Conservation (phyloP, 225 moss, liverwort and hornwort genomes). For the Polytrichum commune region DNA sequence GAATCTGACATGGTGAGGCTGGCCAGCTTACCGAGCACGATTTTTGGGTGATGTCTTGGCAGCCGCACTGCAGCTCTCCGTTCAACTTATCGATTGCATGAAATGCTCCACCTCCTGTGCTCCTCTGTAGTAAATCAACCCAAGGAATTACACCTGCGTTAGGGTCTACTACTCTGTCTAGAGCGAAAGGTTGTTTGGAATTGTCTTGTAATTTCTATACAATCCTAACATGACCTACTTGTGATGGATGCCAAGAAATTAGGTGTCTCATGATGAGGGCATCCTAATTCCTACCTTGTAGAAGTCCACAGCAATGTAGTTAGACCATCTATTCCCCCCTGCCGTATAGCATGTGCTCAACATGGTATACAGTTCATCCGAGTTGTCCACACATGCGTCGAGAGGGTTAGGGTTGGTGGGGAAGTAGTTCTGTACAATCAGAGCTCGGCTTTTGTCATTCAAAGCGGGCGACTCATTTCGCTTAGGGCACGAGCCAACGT, state of each 20-base stretch:
- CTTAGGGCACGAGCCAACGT: conserved; percentile 36
- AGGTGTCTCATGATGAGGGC: no score
- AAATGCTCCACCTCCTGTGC: conserved; percentile 69
- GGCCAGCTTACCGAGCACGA: conserved; percentile 26
- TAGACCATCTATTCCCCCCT: conserved; percentile 73
- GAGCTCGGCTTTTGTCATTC: conserved; percentile 36
- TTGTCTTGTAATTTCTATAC: background rate
- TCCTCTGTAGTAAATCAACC: conserved; percentile 44
- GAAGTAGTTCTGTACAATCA: conserved; percentile 81
- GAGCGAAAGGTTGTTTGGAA: background rate
- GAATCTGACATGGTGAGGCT: background rate
- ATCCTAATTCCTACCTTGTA: conserved; percentile 56
- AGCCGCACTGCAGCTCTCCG: conserved; percentile 63
- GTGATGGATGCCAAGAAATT: background rate
- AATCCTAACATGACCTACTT: background rate
- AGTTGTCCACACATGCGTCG: conserved; percentile 56
- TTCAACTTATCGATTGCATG: conserved; percentile 75
- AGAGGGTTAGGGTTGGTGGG: conserved; percentile 50
- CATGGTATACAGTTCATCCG: conserved; percentile 36
- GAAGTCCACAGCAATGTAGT: conserved; percentile 76
- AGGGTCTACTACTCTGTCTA: no score
- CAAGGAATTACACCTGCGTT: no score
- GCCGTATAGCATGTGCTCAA: conserved; percentile 54
- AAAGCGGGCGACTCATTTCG: conserved; percentile 46
- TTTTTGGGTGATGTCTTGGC: conserved; percentile 30